phyloP scores from a whole-genome alignment of 2,329 filamentous ascomycete genomes.

The Aspergillus fumigatus region DNA sequence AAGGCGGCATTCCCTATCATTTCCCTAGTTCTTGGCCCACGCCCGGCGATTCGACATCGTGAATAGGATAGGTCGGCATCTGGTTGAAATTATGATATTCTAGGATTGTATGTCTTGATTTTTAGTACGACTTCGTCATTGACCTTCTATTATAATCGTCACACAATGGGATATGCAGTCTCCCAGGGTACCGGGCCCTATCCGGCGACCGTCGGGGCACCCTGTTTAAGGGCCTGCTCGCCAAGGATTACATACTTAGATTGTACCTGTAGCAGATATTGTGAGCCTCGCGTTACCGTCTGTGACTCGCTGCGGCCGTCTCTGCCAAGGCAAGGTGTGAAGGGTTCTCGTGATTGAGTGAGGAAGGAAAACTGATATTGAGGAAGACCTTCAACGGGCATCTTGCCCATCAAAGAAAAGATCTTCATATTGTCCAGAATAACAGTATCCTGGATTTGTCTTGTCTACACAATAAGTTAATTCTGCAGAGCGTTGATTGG shows the following conservation, averaged over 20 bases:
- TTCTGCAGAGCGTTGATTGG: neutral
- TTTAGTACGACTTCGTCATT: neutral
- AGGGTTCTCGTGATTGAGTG: neutral
- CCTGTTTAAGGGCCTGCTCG: neutral
- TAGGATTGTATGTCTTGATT: neutral
- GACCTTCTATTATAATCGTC: neutral
- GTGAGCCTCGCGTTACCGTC: neutral
- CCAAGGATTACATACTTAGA: neutral
- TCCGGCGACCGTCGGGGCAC: neutral
- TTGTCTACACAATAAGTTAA: neutral
- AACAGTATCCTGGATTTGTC: neutral
- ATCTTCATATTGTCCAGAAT: neutral
- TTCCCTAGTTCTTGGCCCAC: neutral
- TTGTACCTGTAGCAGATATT: neutral
- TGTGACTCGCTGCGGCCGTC: neutral
- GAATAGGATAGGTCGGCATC: neutral
- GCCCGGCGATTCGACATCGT: neutral
- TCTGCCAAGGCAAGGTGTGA: neutral
- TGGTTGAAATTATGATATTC: neutral
- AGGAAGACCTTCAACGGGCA: neutral
- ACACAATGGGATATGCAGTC: neutral
- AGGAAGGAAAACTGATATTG: neutral
- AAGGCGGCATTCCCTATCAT: neutral
- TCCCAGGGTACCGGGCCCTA: too few relatives aligned
- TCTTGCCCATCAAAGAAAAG: neutral